Base-by-base conservation (phyloP, 73 alveolate species). In the Paramecium caudatum region DNA sequence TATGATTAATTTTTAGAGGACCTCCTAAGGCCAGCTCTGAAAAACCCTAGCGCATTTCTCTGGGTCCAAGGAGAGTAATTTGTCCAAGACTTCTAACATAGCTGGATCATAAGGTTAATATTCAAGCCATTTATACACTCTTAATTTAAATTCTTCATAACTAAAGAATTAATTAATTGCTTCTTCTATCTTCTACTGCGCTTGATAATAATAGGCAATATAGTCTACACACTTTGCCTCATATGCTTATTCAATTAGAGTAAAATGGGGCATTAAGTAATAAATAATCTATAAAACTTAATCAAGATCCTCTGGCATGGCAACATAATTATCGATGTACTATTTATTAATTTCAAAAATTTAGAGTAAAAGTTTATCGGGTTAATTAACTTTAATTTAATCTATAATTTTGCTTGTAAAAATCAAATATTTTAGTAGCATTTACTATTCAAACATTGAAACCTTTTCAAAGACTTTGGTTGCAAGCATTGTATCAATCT, bases 251-350 rank as follows among this genome's bases (percentile, higher is more conserved):
- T 65, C 47, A 34, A 33, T 33, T 36, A 65, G 39, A 10, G 15
- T 25, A 3, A 5, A 25, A n/a, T 65, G 83, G 17, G 83, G 83
- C 83, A 65, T 65, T 3, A 65, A 36, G 39, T 65, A 65, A 65
- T 65, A 36, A 65, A 65, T 65, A 1, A 65, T 65, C 34, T 65
- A 34, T 33, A 65, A 15, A 49, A 65, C 34, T 36, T 65, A 13
- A 36, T 65, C 83, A 3, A 65, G 34, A 65, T 65, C 83, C 39
- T 65, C 83, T 12, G 83, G 83, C 83, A 65, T 65, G 7, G 83
- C 47, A 30, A 33, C 49, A 32, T 65, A 65, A 13, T 65, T 65
- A 33, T 65, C 83, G 34, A 65, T 65, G 15, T 65, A 65, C 6
- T 36, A 36, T 65, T 65, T 65, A 36, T 65, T 65, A 33, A 65